Conservation (phyloP, 2,329 filamentous ascomycete genomes). For the Cryoendolithus antarcticus region DNA sequence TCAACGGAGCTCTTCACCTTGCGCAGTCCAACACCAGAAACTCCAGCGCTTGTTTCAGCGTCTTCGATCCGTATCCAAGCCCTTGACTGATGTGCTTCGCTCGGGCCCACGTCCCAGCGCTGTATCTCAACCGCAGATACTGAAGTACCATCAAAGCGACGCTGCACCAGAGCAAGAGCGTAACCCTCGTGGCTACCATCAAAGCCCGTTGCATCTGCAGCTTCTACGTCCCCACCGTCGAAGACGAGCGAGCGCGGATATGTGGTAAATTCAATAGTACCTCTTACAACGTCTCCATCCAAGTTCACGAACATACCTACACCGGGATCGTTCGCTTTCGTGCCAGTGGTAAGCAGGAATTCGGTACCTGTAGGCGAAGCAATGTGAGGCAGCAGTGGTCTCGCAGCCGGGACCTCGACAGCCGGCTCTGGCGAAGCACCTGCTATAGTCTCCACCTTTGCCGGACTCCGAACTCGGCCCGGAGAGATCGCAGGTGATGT, state of each 20-base stretch:
- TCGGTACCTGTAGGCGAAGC: constrained; percentile 77
- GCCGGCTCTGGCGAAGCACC: constrained; percentile 15
- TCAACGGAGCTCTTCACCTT: constrained; percentile 50
- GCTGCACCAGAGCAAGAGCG: constrained; percentile 67
- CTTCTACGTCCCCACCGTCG: constrained; percentile 47
- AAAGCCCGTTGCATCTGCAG: constrained; percentile 1
- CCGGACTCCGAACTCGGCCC: constrained; percentile 26
- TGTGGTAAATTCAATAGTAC: constrained; percentile 77
- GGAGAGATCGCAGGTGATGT: constrained; percentile 23
- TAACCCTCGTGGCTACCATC: constrained; percentile 59
- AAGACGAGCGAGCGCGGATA: constrained; percentile 78
- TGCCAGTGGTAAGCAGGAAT: constrained; percentile 87
- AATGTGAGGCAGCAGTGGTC: constrained; percentile 70
- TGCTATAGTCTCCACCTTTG: constrained; percentile 16
- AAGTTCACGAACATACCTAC: constrained; percentile 97
- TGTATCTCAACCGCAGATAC: constrained; percentile 72
- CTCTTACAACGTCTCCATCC: constrained; percentile 85
- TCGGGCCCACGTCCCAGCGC: constrained; percentile 64
- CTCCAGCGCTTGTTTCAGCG: not conserved
- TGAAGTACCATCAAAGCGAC: constrained; percentile 40
- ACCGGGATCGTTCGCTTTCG: constrained; percentile 68
- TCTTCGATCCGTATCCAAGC: constrained; percentile 46
- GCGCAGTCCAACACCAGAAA: constrained; percentile 42
- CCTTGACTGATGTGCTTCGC: constrained; percentile 40
- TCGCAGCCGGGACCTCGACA: constrained; percentile 1